Conservation (phyloP, 2,329 filamentous ascomycete genomes). For the Botrytis tulipae region DNA sequence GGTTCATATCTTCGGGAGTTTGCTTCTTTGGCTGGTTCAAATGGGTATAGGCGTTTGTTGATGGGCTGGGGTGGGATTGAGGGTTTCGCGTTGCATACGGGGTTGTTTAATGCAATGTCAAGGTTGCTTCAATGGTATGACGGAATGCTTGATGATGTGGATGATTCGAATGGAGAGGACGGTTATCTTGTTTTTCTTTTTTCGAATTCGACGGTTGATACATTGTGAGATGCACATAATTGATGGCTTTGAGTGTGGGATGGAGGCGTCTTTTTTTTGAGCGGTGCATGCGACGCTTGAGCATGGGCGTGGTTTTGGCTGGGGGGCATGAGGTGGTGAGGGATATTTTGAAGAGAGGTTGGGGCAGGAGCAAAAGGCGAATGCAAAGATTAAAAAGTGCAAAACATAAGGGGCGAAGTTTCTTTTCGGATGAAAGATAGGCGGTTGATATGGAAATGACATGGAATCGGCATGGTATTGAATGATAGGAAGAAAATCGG, state of each 20-base stretch:
- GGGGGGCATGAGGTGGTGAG: background rate
- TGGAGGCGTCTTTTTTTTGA: background rate
- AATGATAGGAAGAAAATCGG: background rate
- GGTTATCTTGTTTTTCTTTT: background rate
- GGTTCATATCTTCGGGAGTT: background rate
- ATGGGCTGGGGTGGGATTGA: background rate
- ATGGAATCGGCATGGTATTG: background rate
- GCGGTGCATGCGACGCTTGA: background rate
- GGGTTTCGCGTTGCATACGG: background rate
- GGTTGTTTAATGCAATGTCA: constrained; percentile 3
- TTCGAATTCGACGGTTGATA: background rate
- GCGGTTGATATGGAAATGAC: background rate
- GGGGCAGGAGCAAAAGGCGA: background rate
- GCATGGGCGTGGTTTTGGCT: background rate
- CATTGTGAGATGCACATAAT: background rate
- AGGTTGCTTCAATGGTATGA: background rate
- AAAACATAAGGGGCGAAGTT: background rate
- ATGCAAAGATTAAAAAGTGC: background rate
- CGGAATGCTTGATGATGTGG: background rate
- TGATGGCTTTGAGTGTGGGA: background rate
- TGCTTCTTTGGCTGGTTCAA: background rate
- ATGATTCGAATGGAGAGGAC: background rate
- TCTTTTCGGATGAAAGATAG: background rate
- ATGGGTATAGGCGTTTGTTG: background rate
- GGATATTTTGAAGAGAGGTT: background rate